Base-by-base conservation (phyloP, 805 yeast species). In the Wickerhamomyces chaumierensis region DNA sequence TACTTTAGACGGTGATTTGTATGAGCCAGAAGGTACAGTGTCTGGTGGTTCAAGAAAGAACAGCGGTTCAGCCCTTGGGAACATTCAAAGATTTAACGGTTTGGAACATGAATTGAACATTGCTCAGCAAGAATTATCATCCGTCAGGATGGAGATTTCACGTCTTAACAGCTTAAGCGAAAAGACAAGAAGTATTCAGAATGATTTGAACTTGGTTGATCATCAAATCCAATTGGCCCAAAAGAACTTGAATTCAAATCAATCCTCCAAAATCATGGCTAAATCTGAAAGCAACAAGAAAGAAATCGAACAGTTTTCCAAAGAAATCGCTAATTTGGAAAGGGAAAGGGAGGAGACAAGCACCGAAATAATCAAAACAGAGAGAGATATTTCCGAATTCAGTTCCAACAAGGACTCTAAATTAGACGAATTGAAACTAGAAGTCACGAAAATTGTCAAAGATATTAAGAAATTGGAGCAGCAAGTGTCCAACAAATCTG, bases 1-100 rank as follows among this genome's bases (percentile, higher is more conserved):
- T 14, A 92, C 99, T 0, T 57, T 83, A 27, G 88, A 87, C 39
- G 99, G 98, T 37, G 98, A 92, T 57, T 72, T 81, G 11, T 92
- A 88, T 60, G 98, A 92, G 55, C 98, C 98, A 0, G 86, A 81
- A 47, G 99, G 99, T 14, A 84, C 95, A 7, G 65, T 92, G 20
- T 83, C 96, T 1, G 99, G 99, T 36, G 97, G 97, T n/a, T 78
- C 94, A 17, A 69, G 90, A 48, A 76, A 68, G 45, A 65, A 66
- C 36, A 62, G 73, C 14, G 68, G 74, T 2, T 71, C 86, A 0
- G 57, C 81, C 3, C 64, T 88, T 40, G 56, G 74, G 11, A 74
- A 73, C 34, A 73, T 87, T 55, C 90, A 81, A 50, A 72, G 72
- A 41, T 79, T 70, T 47, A 81, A 82, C 49, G 56, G 51, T 14